phyloP scores from a whole-genome alignment of 305 asterid genomes.

The Solanum hybrid region DNA sequence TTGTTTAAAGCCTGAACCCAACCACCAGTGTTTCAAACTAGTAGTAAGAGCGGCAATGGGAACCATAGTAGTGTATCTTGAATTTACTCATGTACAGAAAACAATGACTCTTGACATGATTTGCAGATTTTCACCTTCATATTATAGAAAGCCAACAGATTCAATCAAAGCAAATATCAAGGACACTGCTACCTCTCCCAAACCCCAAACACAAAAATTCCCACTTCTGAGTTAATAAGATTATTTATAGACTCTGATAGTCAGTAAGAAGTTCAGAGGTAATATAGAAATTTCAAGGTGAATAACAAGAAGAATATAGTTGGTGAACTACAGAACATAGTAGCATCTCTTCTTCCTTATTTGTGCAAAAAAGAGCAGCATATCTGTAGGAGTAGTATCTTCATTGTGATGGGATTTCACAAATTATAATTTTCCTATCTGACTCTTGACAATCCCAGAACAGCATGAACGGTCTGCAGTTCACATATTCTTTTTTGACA shows the following conservation, averaged over 20 bases:
- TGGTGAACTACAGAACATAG: not conserved
- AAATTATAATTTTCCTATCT: not conserved
- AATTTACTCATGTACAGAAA: not conserved
- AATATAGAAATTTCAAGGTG: not conserved
- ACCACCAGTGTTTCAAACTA: not conserved
- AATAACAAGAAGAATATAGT: not conserved
- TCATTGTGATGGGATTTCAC: not conserved
- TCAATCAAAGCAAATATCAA: not conserved
- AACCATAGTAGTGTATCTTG: not conserved
- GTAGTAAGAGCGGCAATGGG: not conserved
- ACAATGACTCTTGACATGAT: not conserved
- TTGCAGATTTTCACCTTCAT: not conserved
- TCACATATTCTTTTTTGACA: not conserved
- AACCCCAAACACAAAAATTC: not conserved
- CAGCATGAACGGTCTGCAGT: not conserved
- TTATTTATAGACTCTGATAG: not conserved
- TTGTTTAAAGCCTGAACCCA: not conserved
- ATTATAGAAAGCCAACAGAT: not conserved
- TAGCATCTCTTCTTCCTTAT: not conserved
- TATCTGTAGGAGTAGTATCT: not conserved
- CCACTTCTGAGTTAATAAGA: not conserved
- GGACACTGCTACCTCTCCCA: not conserved
- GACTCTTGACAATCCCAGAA: not conserved
- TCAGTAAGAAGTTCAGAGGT: not conserved
- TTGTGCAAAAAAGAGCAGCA: not conserved